Base-by-base conservation (phyloP, 768 basidiomycete genomes). In the Trametes maxima region DNA sequence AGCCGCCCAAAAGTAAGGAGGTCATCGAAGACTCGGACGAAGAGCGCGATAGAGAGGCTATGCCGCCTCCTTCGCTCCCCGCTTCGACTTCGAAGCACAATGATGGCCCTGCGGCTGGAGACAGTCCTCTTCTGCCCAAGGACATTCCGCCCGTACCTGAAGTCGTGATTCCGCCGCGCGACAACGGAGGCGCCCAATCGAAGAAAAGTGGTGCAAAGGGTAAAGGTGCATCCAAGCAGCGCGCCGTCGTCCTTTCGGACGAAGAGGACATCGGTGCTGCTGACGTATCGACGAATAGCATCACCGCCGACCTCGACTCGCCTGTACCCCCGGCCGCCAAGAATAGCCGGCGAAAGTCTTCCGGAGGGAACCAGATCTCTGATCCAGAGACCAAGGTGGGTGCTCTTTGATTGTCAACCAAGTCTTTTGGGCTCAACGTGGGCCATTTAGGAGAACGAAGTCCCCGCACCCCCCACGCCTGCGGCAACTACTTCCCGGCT, bases 181-280 rank as follows among this genome's bases (percentile, higher is more conserved):
- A 25, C 28, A 33, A 16, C 14, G 16, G 16, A 28, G 4, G 19
- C 19, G 21, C 44, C 14, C 19, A 6, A 17, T 48, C 8, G 54
- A 59, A 50, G 54, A 52, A 54, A 44, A 43, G 46, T 19, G 25
- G 43, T 25, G n/a, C 44, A 2, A 64, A 49, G 55, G 33, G 35
- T 37, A 65, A 57, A 43, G 25, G 47, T 2, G 48, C 52, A 25
- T 64, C 67, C 14, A 70, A 70, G 63, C 63, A 60, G 51, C 65
- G 69, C 14, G 63, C 64, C 5, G 57, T 66, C 13, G 53, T 65
- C 14, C 48, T 57, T 13, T 69, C 68, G 3, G 70, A 72, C 43
- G 65, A 65, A 13, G 69, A 70, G 22, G 67, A 68, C 25, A 62
- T 46, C 14, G 57, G 49, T 8, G 54, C 50, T 2, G 57, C 57